A percentile compares a stretch with the other conserved stretches of the same genome.
phyloP scores from a whole-genome alignment of 225 moss, liverwort and hornwort species.

The Bryoerythrophyllum caledonicum region DNA sequence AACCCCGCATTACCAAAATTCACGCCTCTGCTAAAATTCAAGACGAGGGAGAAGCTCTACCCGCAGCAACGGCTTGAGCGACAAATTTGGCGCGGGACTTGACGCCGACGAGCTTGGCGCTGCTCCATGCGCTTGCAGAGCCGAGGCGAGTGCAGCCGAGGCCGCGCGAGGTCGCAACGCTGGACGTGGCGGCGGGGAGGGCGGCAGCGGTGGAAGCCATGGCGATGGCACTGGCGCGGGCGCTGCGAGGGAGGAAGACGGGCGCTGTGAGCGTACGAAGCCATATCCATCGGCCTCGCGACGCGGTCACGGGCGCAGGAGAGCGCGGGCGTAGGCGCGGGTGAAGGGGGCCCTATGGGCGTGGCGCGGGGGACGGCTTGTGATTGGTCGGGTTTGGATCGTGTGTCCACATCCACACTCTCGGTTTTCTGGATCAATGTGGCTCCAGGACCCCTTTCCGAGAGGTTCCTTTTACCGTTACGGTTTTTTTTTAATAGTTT shows the following conservation, averaged over 20 bases:
- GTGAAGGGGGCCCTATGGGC: neutral
- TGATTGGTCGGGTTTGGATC: slow-evolving; percentile 37
- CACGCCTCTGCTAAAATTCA: neutral
- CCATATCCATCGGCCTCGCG: slow-evolving; percentile 22
- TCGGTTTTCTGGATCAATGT: neutral
- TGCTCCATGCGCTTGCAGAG: slow-evolving; percentile 25
- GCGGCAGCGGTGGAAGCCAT: slow-evolving; percentile 32
- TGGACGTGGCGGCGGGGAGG: slow-evolving; percentile 2
- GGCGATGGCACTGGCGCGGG: slow-evolving; percentile 1
- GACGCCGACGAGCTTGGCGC: slow-evolving; percentile 9
- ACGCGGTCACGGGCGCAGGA: slow-evolving; percentile 8
- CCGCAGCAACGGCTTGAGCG: slow-evolving; percentile 41
- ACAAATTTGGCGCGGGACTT: slow-evolving; percentile 27
- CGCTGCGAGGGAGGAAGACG: neutral
- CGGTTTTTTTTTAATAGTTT: too few species aligned
- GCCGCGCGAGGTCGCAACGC: neutral
- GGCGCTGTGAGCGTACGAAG: too few species aligned
- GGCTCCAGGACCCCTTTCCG: neutral
- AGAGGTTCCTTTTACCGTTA: too few species aligned
- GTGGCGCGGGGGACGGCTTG: neutral
- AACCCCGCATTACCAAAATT: slow-evolving; percentile 10
- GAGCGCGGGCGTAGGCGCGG: too few species aligned
- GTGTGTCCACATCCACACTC: slow-evolving; percentile 9
- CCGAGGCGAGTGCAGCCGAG: neutral
- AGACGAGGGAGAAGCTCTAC: neutral